Conservation (phyloP, 2,329 filamentous ascomycete species). For the Exutisphaerella laricina region DNA sequence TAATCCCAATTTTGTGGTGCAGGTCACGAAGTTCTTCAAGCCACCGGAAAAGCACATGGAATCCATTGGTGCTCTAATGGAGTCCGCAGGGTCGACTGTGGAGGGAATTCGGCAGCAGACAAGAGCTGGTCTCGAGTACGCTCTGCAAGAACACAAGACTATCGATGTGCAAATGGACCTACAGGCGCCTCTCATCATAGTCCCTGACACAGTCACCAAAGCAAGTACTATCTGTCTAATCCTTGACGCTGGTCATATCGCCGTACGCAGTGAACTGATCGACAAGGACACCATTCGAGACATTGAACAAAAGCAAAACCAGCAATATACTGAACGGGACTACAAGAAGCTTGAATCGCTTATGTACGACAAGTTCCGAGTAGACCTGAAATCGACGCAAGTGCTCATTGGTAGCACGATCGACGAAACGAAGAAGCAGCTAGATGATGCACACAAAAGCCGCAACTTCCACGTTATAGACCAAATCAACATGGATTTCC, state of each 20-base stretch:
- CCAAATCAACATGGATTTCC: conserved; percentile 94
- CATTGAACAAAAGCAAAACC: conserved; percentile 83
- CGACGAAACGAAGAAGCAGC: conserved; percentile 77
- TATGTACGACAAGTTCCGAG: conserved; percentile 95
- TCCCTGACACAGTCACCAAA: conserved; percentile 85
- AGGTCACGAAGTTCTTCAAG: conserved; percentile 90
- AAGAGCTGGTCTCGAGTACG: conserved; percentile 90
- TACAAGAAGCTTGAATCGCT: conserved; percentile 80
- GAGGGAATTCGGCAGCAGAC: conserved; percentile 94
- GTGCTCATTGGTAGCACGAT: conserved; percentile 92
- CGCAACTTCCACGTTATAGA: conserved; percentile 86
- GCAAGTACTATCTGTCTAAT: conserved; percentile 82
- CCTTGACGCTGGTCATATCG: conserved; percentile 91
- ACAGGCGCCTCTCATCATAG: conserved; percentile 91
- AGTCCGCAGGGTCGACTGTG: conserved; percentile 89
- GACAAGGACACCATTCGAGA: conserved; percentile 86
- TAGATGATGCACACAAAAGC: conserved; percentile 54
- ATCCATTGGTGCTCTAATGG: conserved; percentile 91
- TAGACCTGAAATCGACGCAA: conserved; percentile 92
- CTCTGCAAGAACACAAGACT: conserved; percentile 94
- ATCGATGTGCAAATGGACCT: conserved; percentile 94
- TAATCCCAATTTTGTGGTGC: conserved; percentile 89
- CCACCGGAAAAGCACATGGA: conserved; percentile 98
- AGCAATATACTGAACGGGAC: conserved; percentile 82
- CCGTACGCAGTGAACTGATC: conserved; percentile 87